phyloP scores from a whole-genome alignment of 441 rosid species.

The Bruguiera hainesii region DNA sequence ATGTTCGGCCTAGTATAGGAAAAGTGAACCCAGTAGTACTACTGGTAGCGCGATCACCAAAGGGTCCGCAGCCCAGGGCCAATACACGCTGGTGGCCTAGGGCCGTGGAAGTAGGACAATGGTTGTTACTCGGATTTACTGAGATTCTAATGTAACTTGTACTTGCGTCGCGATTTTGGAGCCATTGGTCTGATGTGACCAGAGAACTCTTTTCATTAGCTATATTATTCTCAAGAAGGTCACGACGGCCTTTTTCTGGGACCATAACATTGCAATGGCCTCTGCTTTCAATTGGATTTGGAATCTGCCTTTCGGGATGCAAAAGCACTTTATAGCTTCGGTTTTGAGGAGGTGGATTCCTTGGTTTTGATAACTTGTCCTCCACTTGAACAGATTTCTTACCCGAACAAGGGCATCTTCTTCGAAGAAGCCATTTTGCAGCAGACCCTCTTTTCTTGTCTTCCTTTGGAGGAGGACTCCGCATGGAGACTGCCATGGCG shows the following conservation, averaged over 20 bases:
- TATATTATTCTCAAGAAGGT: not conserved
- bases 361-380: constrained; percentile 42
- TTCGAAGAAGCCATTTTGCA: constrained; percentile 52
- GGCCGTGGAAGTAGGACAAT: constrained; percentile 11
- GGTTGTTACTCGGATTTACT: constrained; percentile 17
- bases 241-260: not conserved
- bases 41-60: not conserved
- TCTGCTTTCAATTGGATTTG: not conserved
- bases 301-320: constrained; percentile 7
- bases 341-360: constrained; percentile 24
- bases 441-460: constrained; percentile 25
- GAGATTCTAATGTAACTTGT: constrained; percentile 27
- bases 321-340: not conserved
- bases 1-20: constrained; percentile 41
- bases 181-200: constrained; percentile 22
- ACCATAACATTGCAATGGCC: not conserved
- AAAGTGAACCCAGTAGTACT: constrained; percentile 45
- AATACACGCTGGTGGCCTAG: constrained; percentile 20
- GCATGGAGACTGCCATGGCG: constrained; percentile 34
- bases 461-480: constrained; percentile 16
- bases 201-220: not conserved
- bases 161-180: constrained; percentile 16
- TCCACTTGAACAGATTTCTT: constrained; percentile 76
- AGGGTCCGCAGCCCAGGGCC: constrained; percentile 5
- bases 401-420: constrained; percentile 76